Percentiles rank a stretch among this genome's conserved stretches.
Evolutionary conservation across 1,284 basidiomycete species (phyloP).

Genomic region (Cystobasidiaceae sp.): DNA sequence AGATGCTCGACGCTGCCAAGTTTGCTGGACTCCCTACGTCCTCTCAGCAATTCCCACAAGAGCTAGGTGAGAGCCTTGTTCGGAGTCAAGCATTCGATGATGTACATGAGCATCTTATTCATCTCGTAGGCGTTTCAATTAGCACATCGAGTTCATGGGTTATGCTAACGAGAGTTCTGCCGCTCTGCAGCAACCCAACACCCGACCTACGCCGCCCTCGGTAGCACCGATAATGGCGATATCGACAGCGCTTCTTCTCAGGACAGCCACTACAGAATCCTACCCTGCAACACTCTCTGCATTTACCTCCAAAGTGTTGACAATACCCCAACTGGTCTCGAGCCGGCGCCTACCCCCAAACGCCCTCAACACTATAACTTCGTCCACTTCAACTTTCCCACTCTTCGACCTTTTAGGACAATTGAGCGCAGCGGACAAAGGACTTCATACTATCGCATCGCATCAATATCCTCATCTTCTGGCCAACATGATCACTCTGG

Average conservation of each 20-base stretch:
- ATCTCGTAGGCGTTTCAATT: slow-evolving; percentile 39
- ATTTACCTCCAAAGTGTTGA: slow-evolving; percentile 55
- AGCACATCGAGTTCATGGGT: slow-evolving; percentile 35
- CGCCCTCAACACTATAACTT: slow-evolving; percentile 46
- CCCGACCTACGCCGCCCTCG: slow-evolving; percentile 41
- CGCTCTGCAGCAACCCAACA: slow-evolving; percentile 47
- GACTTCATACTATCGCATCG: background rate
- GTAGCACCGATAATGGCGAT: slow-evolving; percentile 50
- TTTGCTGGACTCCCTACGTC: background rate
- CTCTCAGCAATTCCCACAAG: background rate
- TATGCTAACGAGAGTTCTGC: slow-evolving; percentile 17
- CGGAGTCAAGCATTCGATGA: slow-evolving; percentile 12
- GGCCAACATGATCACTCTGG: slow-evolving; percentile 61
- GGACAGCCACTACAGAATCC: slow-evolving; percentile 22
- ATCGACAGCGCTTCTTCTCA: slow-evolving; percentile 47
- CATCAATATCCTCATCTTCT: slow-evolving; percentile 55
- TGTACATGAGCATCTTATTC: slow-evolving; percentile 19
- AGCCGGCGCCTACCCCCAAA: slow-evolving; percentile 56
- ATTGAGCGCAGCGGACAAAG: background rate
- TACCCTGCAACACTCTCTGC: slow-evolving; percentile 35
- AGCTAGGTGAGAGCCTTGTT: slow-evolving; percentile 21
- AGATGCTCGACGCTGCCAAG: slow-evolving; percentile 35
- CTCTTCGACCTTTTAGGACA: slow-evolving; percentile 22
- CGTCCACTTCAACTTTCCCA: slow-evolving; percentile 40
- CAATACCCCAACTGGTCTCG: slow-evolving; percentile 60